Base-by-base conservation (phyloP, 2,329 filamentous ascomycete genomes). In the Bipolaris zeicola region DNA sequence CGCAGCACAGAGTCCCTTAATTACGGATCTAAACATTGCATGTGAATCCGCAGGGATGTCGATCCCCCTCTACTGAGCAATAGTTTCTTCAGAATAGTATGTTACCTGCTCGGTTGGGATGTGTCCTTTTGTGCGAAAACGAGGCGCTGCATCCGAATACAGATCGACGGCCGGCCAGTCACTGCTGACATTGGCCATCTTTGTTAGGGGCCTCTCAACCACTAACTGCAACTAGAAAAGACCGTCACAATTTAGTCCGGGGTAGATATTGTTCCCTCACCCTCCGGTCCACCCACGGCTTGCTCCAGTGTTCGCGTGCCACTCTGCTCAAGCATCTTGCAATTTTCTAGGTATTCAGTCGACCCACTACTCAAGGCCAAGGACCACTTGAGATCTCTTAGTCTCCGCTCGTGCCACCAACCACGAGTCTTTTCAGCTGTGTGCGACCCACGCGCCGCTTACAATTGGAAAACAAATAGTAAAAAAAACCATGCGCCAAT, bases 401-500 rank as follows among this genome's bases (percentile, higher is more conserved):
- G 59, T 44, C 11, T 42, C 53, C 41, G 53, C 46, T 37, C 5
- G 14, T 45, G 43, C 28, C 56, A 55, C 60, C 61, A 66, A 54
- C 65, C 50, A 63, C 39, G 44, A 48, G 48, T 34, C 42, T 18
- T 39, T 45, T 52, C 50, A 31, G 10, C 28, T 13, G 28, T 50
- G 51, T 52, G 28, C 41, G 50, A 57, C 42, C 39, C 44, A 54
- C 16, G 14, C 31, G 24, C n/a, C 49, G 50, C 48, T 36, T 33
- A 45, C 38, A 44, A 31, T 24, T 31, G 18, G 24, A 28, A 45
- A 48, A 55, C 2, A 47, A 57, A 53, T 34, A 47, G 56, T 33
- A 52, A 63, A 49, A 55, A 42, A 55, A 61, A 61, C 55, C 66
- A 65, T 64, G 61, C 65, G 61, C 58, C 58, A 65, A 57, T 60